Evolutionary conservation across 139 green algal genomes (phyloP), one percentile per base, ranked within the genome.

Genomic region (Volvox africanus): DNA sequence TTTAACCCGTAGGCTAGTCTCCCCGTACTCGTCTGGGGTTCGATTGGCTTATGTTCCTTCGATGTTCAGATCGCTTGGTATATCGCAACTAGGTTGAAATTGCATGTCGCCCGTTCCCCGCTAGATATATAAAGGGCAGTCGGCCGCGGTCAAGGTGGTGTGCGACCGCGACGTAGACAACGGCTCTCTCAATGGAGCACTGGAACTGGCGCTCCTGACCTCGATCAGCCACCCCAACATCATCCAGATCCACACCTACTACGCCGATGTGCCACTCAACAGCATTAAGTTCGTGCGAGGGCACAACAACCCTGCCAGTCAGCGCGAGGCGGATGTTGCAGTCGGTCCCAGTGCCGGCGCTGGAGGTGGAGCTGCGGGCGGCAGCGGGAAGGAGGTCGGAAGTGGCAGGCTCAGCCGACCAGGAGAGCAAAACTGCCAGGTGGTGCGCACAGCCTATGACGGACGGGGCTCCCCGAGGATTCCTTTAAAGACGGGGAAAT

Each of bases 181-280:
- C 50, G 89, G 89, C 68, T 88, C 79, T 30, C 81, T 92, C 32
- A 92, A 92, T 76, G 89, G 89, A 0, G 89, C 81, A 21, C 81
- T 92, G 81, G 89, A 92, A 73, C 89, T 92, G 89, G 89, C 89
- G 80, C 81, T 92, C 69, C 89, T 92, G 44, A 92, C 89, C 3
- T 86, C 69, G 55, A 92, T 92, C 32, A 85, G 65, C 22, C 89
- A 92, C 81, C 89, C 89, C 44, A 89, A 89, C 81, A 92, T 92
- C 69, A 92, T 92, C 9, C 89, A 92, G 89, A 92, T 92, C 20
- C 89, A 92, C 89, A 92, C 89, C 50, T 92, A 92, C 81, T 92
- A 88, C 30, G 89, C 85, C 13, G 85, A 92, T 33, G 80, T 92
- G 80, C 80, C 88, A 33, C 80, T 92, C 36, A 67, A 80, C 67